Percentiles rank a stretch among this genome's conserved stretches.
These are phyloP conservation scores for Kodamaea kakaduensis DNA, from an alignment of 805 yeast genomes.

Conservation along the genomic window DNA sequence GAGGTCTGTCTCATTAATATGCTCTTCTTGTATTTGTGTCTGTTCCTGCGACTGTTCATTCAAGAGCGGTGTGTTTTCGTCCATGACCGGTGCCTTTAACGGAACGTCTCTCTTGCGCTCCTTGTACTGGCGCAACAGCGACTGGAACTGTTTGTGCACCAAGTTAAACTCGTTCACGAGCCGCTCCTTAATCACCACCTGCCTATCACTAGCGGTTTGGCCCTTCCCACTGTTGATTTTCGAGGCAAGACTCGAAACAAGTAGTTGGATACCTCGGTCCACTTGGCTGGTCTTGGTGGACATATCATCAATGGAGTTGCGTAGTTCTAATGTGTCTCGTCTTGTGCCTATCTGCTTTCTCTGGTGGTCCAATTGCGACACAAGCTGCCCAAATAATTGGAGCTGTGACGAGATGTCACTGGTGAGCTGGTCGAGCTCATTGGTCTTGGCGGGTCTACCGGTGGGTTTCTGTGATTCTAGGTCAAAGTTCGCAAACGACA, in stretches of 20 bases:
- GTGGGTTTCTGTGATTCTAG: conserved; percentile 44
- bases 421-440: conserved; percentile 33
- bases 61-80: conserved; percentile 40
- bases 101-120: conserved; percentile 40
- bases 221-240: conserved; percentile 20
- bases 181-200: conserved; percentile 46
- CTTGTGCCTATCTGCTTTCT: conserved; percentile 50
- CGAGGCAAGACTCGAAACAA: conserved; percentile 25
- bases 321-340: conserved; percentile 40
- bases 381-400: conserved; percentile 45
- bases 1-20: conserved; percentile 46
- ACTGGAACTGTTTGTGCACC: conserved; percentile 43
- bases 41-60: conserved; percentile 27
- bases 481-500: conserved; percentile 56
- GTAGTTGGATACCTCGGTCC: conserved; percentile 29
- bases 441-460: conserved; percentile 10
- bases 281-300: conserved; percentile 29
- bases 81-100: conserved; percentile 15
- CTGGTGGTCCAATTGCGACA: conserved; percentile 47
- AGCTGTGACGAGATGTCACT: conserved; percentile 36
- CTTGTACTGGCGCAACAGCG: conserved; percentile 42
- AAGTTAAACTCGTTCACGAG: conserved; percentile 53
- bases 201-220: conserved; percentile 35
- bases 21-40: conserved; percentile 28
- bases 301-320: conserved; percentile 33